phyloP scores from a whole-genome alignment of 1,284 basidiomycete genomes.

The Porphyrellus sp. region DNA sequence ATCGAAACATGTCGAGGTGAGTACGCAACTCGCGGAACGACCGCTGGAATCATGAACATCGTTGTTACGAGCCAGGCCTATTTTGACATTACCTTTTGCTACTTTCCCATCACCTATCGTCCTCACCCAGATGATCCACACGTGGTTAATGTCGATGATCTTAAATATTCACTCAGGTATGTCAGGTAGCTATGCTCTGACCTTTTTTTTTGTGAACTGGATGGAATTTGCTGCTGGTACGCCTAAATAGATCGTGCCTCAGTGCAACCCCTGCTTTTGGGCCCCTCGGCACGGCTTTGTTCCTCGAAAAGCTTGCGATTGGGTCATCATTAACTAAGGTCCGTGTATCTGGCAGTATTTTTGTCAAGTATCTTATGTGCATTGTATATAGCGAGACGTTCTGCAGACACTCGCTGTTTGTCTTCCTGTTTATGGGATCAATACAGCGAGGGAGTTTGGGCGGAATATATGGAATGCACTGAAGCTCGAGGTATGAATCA shows the following conservation, averaged over 20 bases:
- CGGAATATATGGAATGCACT: conserved; percentile 83
- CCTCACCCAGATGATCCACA: conserved; percentile 95
- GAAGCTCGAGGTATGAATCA: conserved; percentile 71
- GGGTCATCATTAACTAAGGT: conserved; percentile 86
- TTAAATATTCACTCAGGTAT: conserved; percentile 73
- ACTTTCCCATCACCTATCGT: conserved; percentile 97
- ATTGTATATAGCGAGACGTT: conserved; percentile 65
- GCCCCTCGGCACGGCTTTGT: conserved; percentile 79
- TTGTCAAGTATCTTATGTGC: neutral
- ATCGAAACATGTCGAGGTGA: conserved; percentile 69
- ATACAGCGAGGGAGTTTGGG: conserved; percentile 58
- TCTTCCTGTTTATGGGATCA: conserved; percentile 79
- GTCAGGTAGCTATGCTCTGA: conserved; percentile 20
- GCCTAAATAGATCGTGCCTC: conserved; percentile 52
- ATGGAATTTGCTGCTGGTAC: neutral
- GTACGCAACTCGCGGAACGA: conserved; percentile 18
- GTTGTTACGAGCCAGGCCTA: conserved; percentile 56
- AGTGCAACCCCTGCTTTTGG: conserved; percentile 83
- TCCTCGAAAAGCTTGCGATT: conserved; percentile 89
- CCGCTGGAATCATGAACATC: neutral
- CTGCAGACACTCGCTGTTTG: conserved; percentile 72
- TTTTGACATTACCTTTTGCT: conserved; percentile 96
- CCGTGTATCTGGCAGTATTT: conserved; percentile 6
- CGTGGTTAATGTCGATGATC: conserved; percentile 86
- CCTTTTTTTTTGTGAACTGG: conserved; percentile 16